These are phyloP conservation scores for Rhamnella rubrinervis DNA, from an alignment of 331 rosid species.

Conservation along the genomic window DNA sequence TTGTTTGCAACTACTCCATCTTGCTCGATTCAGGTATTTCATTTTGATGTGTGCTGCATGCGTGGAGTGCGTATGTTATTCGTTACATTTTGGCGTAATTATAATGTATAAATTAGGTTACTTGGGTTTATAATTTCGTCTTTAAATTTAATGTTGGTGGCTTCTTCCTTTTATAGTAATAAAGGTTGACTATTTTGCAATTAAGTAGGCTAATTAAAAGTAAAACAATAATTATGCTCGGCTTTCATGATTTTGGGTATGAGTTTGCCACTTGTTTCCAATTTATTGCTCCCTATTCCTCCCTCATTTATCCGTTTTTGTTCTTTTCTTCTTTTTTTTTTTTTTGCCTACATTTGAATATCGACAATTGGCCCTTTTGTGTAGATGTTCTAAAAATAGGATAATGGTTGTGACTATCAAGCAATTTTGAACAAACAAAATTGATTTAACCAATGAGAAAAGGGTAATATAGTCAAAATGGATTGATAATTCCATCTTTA, in stretches of 20 bases:
- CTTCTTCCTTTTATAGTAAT: not conserved
- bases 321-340: too few relatives aligned
- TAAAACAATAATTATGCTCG: constrained; percentile 5
- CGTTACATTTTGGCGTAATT: constrained; percentile 13
- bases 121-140: constrained; percentile 13
- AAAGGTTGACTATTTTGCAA: constrained; percentile 2
- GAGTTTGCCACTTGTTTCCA: constrained; percentile 9
- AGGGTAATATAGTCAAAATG: too few relatives aligned
- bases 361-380: too few relatives aligned
- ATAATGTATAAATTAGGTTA: constrained; percentile 10
- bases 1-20: constrained; percentile 13
- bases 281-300: constrained; percentile 10
- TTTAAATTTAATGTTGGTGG: not conserved
- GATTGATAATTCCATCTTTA: too few relatives aligned
- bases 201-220: not conserved
- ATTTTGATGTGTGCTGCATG: too few relatives aligned
- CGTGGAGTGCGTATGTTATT: not conserved
- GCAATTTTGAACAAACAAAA: too few relatives aligned
- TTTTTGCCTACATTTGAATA: too few relatives aligned
- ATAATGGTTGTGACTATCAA: too few relatives aligned
- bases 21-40: constrained; percentile 44
- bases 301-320: constrained; percentile 15
- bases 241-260: constrained; percentile 17
- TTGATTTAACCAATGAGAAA: too few relatives aligned
- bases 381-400: too few relatives aligned